Base-by-base conservation (phyloP, 192 early-diverging fungal genomes). In the Backusella australiensis region DNA sequence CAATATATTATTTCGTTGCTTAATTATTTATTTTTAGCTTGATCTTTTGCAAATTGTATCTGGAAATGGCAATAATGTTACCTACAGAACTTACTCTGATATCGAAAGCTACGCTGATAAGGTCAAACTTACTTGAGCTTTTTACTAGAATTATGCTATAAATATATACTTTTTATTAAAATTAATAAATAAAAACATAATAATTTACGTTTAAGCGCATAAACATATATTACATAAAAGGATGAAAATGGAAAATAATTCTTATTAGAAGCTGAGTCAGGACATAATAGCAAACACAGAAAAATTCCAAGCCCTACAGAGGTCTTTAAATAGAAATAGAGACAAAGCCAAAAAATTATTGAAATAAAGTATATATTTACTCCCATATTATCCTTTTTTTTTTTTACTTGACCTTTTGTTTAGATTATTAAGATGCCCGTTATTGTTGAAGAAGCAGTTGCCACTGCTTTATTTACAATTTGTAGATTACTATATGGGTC, bases 31-130 rank as follows among this genome's bases (percentile, higher is more conserved):
- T 63, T 26, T 26, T 63, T 63, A 74, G 69, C 17, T 69, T 42
- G 80, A 81, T 56, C 19, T 81, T 12, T 39, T 81, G 19, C 75
- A 71, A 39, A 77, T 81, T 36, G 80, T 77, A 23, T 77, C 80
- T 34, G 73, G 68, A 17, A 29, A 72, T 21, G 56, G 63, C 23
- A 52, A 63, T 21, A 74, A 81, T 53, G 76, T 81, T 1, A 67
- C 72, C 3, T 49, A 68, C 12, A 77, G 80, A 38, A 71, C 77
- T n/a, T 15, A 56, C n/a, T 77, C 80, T 39, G 66, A 77, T 34
- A 81, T 81, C 32, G 74, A 75, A 26, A 29, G 46, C 4, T 75
- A 67, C 11, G 74, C 74, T 11, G 32, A 75, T 21, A 75, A 75
- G 65, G 56, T 63, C 12, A 63, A 63, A 14, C 12, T 63, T 12